Percentiles rank a stretch among this genome's conserved stretches.
phyloP scores from a whole-genome alignment of 106 monocot genomes.

The Cymbidium sinense region DNA sequence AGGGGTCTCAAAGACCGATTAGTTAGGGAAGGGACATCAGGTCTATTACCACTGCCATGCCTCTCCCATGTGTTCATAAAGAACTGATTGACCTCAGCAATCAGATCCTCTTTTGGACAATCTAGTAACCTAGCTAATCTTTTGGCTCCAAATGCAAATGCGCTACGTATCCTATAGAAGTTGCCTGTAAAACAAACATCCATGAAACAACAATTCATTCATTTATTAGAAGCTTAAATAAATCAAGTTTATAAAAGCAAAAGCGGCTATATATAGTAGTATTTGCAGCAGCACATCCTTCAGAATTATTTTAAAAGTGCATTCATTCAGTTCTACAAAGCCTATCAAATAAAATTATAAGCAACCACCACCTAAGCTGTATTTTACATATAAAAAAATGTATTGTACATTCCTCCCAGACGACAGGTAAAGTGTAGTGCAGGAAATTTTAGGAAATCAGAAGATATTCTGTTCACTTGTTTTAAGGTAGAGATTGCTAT shows the following conservation, averaged over 20 bases:
- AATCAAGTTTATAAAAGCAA: not conserved
- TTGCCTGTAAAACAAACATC: conserved; percentile 5
- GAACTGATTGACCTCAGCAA: conserved; percentile 67
- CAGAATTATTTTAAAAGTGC: not conserved
- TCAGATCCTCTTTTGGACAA: conserved; percentile 49
- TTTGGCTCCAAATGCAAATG: conserved; percentile 80
- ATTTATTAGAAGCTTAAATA: not conserved
- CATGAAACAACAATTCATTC: not conserved
- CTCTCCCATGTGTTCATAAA: conserved; percentile 81
- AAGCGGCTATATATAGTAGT: not conserved
- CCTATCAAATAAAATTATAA: not conserved
- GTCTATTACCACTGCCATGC: conserved; percentile 53
- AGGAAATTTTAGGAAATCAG: too few relatives aligned
- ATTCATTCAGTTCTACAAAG: too few relatives aligned
- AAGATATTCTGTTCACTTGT: not conserved
- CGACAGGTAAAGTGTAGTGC: too few relatives aligned
- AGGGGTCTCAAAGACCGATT: conserved; percentile 10
- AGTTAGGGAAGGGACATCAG: conserved; percentile 43
- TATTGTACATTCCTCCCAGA: too few relatives aligned
- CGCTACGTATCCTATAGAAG: conserved; percentile 65
- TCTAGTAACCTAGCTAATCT: conserved; percentile 54
- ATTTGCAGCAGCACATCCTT: too few relatives aligned
- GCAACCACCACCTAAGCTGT: not conserved
- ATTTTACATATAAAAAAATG: not conserved
- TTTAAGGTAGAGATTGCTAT: not conserved